These are phyloP conservation scores for Biscogniauxia mediterranea DNA, from an alignment of 2,329 filamentous ascomycete species.

Conservation along the genomic window DNA sequence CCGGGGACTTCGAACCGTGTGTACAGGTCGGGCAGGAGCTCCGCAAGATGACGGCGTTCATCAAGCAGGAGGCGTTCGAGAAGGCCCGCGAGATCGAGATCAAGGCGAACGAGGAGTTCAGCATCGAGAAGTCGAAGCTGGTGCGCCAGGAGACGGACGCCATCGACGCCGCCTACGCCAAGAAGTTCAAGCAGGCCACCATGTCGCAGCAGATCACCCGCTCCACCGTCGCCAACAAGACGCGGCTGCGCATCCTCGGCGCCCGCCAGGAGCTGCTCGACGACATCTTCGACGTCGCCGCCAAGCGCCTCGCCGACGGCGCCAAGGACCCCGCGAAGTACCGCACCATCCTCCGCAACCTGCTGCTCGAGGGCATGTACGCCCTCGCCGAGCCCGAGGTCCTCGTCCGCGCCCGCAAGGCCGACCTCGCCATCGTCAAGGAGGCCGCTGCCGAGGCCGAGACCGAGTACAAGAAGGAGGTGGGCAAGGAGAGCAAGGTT, in stretches of 20 bases:
- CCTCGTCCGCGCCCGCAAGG: conserved; percentile 71
- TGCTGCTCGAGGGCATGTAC: conserved; percentile 89
- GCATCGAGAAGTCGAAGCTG: conserved; percentile 98
- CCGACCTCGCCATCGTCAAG: conserved; percentile 72
- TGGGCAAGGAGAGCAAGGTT: conserved; percentile 66
- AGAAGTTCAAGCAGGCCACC: conserved; percentile 98
- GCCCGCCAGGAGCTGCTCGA: conserved; percentile 90
- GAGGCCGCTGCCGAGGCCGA: conserved; percentile 75
- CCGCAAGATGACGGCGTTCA: conserved; percentile 99
- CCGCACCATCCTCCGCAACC: conserved; percentile 69
- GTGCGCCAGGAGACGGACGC: conserved; percentile 91
- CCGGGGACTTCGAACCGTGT: background rate
- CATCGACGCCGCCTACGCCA: conserved; percentile 92
- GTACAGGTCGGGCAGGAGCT: conserved; percentile 91
- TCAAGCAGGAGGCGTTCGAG: conserved; percentile 95
- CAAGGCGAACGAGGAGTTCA: conserved; percentile 98
- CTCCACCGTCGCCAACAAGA: conserved; percentile 95
- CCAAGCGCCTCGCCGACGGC: conserved; percentile 66
- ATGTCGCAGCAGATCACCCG: conserved; percentile 99
- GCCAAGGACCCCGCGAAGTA: conserved; percentile 73
- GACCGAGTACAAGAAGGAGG: conserved; percentile 79
- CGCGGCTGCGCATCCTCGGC: conserved; percentile 80
- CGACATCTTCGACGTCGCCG: conserved; percentile 78
- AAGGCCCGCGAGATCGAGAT: conserved; percentile 97
- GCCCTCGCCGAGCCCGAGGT: conserved; percentile 79